Evolutionary conservation across 768 basidiomycete genomes (phyloP).

Genomic region (Leucosporidium scottii): DNA sequence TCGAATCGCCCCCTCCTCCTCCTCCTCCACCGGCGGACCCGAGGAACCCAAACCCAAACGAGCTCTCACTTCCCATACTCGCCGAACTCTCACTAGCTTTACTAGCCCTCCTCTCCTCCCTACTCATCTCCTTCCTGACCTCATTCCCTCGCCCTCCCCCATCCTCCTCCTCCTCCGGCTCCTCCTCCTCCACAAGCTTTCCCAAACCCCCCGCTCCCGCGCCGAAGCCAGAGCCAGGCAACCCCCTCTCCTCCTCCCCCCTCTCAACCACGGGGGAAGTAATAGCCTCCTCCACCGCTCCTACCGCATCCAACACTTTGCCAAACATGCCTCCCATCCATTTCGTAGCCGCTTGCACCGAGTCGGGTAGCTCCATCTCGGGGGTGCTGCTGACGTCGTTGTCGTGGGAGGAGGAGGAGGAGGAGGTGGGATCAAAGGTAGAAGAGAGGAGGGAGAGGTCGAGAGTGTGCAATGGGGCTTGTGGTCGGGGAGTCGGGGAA

Average conservation of each 20-base stretch:
- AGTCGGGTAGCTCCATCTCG: constrained; percentile 16
- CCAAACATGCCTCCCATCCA: constrained; percentile 27
- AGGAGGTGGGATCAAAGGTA: constrained; percentile 11
- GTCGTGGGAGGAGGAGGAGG: background rate
- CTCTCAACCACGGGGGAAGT: background rate
- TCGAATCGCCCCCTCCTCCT: too few species aligned
- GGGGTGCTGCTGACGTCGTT: background rate
- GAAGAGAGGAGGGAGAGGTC: constrained; percentile 26
- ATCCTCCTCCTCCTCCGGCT: constrained; percentile 5
- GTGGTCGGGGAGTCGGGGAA: background rate
- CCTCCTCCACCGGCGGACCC: background rate
- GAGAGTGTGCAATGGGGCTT: constrained; percentile 14
- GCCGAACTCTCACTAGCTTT: background rate
- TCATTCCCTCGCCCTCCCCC: background rate
- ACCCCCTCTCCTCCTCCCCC: background rate
- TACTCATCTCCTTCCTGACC: background rate
- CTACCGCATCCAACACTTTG: constrained; percentile 16
- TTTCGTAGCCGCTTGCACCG: constrained; percentile 20
- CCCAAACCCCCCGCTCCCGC: background rate
- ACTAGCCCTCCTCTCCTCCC: background rate
- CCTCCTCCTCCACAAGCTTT: constrained; percentile 2
- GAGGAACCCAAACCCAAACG: background rate
- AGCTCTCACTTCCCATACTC: background rate
- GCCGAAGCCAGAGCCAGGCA: too few species aligned
- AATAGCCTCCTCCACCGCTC: background rate